These are phyloP conservation scores for Oenanthe sinensis DNA, from an alignment of 129 eudicot species.

Conservation along the genomic window DNA sequence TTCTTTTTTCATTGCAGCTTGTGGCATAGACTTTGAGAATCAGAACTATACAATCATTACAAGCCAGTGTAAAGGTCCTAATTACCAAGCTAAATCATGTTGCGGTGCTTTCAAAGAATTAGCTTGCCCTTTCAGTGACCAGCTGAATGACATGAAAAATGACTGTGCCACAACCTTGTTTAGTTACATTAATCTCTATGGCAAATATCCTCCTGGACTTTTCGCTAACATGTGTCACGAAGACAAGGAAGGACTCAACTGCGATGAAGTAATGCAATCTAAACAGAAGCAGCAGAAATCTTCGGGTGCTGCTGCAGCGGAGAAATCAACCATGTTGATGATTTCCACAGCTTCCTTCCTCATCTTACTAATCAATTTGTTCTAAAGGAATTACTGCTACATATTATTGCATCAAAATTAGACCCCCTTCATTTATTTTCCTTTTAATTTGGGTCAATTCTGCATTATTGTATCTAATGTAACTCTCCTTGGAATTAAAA, in stretches of 20 bases:
- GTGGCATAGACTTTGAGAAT: constrained; percentile 56
- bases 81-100: constrained; percentile 41
- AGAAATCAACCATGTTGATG: background rate
- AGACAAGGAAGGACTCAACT: constrained; percentile 53
- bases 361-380: background rate
- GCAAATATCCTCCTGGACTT: constrained; percentile 70
- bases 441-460: background rate
- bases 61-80: constrained; percentile 79
- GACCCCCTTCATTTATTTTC: background rate
- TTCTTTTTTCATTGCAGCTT: constrained; percentile 29
- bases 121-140: constrained; percentile 44
- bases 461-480: background rate
- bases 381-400: background rate
- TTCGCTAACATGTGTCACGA: constrained; percentile 59
- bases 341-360: background rate
- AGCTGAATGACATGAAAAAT: constrained; percentile 43
- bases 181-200: constrained; percentile 59
- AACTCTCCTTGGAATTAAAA: background rate
- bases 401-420: background rate
- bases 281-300: background rate
- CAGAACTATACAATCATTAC: constrained; percentile 75
- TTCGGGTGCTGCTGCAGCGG: background rate
- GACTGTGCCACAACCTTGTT: constrained; percentile 62
- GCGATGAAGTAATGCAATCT: constrained; percentile 11
- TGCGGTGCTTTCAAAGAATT: constrained; percentile 59